Percentiles rank a stretch among this genome's conserved stretches.
Evolutionary conservation across 108 stramenopile genomes (phyloP).

Genomic region (Cyclostephanos invisitatus): DNA sequence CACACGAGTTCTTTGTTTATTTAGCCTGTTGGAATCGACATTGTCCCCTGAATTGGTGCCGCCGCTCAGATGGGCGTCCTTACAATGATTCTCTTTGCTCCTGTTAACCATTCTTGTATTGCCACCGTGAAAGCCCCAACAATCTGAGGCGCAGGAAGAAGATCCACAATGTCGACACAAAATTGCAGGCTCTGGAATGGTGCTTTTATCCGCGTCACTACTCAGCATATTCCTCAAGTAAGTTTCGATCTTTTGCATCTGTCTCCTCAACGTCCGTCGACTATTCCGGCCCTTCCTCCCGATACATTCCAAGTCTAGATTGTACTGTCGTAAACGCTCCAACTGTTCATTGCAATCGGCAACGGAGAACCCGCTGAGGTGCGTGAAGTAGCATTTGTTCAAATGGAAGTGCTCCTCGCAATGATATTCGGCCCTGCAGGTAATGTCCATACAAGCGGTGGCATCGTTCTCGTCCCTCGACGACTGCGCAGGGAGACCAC

Average conservation of each 20-base stretch:
- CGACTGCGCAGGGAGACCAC: not conserved
- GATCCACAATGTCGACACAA: constrained; percentile 79
- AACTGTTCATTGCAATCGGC: constrained; percentile 55
- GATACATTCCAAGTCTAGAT: constrained; percentile 52
- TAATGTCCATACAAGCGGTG: not conserved
- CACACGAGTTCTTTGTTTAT: constrained; percentile 26
- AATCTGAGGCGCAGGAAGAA: constrained; percentile 56
- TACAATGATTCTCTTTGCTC: not conserved
- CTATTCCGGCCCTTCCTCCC: constrained; percentile 69
- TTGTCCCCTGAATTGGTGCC: constrained; percentile 9
- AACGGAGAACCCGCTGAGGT: constrained; percentile 50
- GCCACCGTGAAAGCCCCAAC: constrained; percentile 88
- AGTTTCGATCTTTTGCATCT: constrained; percentile 59
- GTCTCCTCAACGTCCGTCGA: constrained; percentile 74
- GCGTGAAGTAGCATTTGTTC: constrained; percentile 68
- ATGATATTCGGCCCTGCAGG: constrained; percentile 59
- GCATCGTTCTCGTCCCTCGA: not conserved
- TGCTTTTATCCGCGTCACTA: constrained; percentile 1
- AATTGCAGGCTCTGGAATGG: constrained; percentile 2
- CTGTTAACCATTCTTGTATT: constrained; percentile 55
- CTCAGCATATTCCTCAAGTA: constrained; percentile 10
- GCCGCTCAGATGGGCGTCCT: not conserved
- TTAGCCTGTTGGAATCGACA: not conserved
- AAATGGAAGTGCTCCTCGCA: constrained; percentile 71
- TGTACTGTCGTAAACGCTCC: constrained; percentile 38